Percentiles rank a stretch among this genome's conserved stretches.
These are phyloP conservation scores for Fragaria nilgerrensis DNA, from an alignment of 306 rosid species.

Conservation along the genomic window DNA sequence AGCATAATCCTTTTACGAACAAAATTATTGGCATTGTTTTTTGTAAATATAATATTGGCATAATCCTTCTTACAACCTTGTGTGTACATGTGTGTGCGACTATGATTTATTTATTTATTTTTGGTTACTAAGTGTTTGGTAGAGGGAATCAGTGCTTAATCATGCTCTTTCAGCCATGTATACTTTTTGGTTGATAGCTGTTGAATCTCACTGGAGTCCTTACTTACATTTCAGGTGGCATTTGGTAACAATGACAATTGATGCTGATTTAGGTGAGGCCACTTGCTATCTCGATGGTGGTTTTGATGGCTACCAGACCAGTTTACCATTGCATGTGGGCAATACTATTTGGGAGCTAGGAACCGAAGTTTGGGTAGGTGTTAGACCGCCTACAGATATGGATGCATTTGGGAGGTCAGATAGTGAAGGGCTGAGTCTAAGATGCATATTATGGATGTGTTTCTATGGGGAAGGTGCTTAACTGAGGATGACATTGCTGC, in stretches of 20 bases:
- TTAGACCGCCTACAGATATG: conserved; percentile 88
- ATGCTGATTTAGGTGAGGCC: conserved; percentile 93
- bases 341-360: conserved; percentile 87
- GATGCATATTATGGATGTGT: conserved; percentile 98
- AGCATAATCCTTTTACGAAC: conserved; percentile 2
- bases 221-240: conserved; percentile 81
- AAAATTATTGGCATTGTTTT: no score
- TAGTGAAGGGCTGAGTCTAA: conserved; percentile 97
- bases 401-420: conserved; percentile 99
- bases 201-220: conserved; percentile 18
- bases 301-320: conserved; percentile 89
- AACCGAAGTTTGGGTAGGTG: conserved; percentile 94
- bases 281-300: conserved; percentile 94
- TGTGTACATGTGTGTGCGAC: no score
- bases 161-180: background rate
- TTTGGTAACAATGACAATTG: conserved; percentile 92
- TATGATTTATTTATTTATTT: background rate
- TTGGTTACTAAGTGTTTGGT: background rate
- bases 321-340: conserved; percentile 75
- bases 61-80: background rate
- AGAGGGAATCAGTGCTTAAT: conserved; percentile 6
- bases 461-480: conserved; percentile 96
- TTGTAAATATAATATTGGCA: background rate
- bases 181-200: background rate
- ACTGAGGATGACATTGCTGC: conserved; percentile 94